Conservation (phyloP, 805 yeast species). For the Kuraishia capsulata region DNA sequence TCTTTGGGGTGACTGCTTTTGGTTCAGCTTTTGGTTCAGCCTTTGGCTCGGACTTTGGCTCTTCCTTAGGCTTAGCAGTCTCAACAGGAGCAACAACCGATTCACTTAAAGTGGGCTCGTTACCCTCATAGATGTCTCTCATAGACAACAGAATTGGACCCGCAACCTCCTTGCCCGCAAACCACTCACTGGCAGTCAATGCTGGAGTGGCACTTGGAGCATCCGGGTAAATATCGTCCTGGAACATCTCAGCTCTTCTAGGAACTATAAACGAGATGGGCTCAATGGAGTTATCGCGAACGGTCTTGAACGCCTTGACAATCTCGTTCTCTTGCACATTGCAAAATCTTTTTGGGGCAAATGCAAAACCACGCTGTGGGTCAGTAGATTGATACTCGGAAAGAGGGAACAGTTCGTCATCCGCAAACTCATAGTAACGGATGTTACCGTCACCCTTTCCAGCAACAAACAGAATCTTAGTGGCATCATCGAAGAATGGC, state of each 20-base stretch:
- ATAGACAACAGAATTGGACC: conserved; percentile 77
- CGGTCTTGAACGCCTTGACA: conserved; percentile 75
- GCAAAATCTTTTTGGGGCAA: conserved; percentile 76
- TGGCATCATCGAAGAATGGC: conserved; percentile 82
- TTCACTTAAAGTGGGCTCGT: conserved; percentile 38
- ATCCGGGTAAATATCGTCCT: conserved; percentile 87
- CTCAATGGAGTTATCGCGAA: conserved; percentile 75
- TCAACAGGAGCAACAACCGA: conserved; percentile 22
- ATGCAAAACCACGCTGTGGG: conserved; percentile 94
- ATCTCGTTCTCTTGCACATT: conserved; percentile 80
- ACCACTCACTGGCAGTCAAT: conserved; percentile 69
- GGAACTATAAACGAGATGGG: conserved; percentile 93
- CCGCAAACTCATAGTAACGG: conserved; percentile 83
- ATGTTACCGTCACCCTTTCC: conserved; percentile 99
- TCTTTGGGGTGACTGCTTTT: conserved; percentile 1
- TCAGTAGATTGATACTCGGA: conserved; percentile 87
- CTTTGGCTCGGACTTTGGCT: conserved; percentile 15
- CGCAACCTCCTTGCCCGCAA: conserved; percentile 65
- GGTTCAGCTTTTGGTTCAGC: conserved; percentile 5
- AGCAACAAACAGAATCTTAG: conserved; percentile 74
- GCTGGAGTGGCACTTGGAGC: conserved; percentile 80
- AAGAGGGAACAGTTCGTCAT: conserved; percentile 72
- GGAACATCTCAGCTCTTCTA: conserved; percentile 87
- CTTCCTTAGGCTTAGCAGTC: conserved; percentile 14
- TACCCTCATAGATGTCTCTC: conserved; percentile 74